Evolutionary conservation across 164 flowering plant species (phyloP), one percentile per base, ranked within the genome.

Genomic region (Dillenia suffruticosa): DNA sequence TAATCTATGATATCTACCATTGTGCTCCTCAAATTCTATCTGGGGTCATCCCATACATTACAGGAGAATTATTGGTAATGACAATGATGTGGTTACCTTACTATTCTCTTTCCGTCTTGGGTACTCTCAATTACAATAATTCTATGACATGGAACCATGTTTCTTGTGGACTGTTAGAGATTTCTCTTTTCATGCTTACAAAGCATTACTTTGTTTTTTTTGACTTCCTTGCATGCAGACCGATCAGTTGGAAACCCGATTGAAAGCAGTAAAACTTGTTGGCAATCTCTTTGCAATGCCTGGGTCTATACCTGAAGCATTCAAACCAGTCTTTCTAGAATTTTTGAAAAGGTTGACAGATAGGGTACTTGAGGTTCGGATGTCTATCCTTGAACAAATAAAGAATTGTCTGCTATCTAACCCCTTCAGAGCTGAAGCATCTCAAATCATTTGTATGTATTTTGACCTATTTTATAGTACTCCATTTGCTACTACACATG

Each of bases 311-410:
- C 58, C 85, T 65, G 92, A 86, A 70, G 73, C 76, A 51, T 95
- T 89, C 73, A 84, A 76, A 72, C 88, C 96, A 12, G 74, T 95
- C 9, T 88, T 91, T 77, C 71, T 75, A 1, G 99, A 95, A 74
- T 92, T 92, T 65, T 62, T 95, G 66, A 91, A 92, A 77, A 86
- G 97, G 72, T 71, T 89, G 79, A 82, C 97, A 62, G 99, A 94
- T 79, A 88, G 89, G 82, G 82, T 71, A 19, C 89, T 78, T 57
- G 88, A 73, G 45, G 88, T 94, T 61, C 81, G 99, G n/a, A 77
- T 91, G 86, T 80, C 86, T 65, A 96, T 85, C 57, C 89, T 91
- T 65, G 89, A 83, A 49, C 77, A 81, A 66, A 80, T 84, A 49
- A 89, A 79, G 71, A 76, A 62, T 51, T 91, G 92, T 74, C 74